Conservation (phyloP, 257 asterid genomes). For the Marsdenia floribunda region DNA sequence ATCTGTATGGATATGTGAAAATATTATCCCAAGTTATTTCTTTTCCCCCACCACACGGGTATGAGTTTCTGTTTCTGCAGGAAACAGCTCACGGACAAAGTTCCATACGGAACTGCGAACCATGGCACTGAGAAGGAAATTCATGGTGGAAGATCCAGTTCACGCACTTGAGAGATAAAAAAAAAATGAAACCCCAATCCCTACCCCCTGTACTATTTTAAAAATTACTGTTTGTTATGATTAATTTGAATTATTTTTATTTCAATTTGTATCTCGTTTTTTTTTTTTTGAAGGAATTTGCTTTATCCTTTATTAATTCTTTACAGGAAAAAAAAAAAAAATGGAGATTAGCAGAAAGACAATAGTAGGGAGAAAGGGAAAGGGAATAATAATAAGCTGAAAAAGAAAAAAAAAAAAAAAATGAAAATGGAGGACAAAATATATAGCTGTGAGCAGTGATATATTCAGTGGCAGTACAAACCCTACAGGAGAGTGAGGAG, state of each 20-base stretch:
- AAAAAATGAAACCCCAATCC: slow-evolving; percentile 3
- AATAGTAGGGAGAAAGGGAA: background rate
- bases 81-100: background rate
- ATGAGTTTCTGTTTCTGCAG: background rate
- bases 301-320: no score
- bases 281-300: no score
- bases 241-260: no score
- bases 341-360: no score
- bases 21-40: background rate
- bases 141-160: background rate
- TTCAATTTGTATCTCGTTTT: no score
- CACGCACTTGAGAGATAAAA: background rate
- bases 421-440: slow-evolving; percentile 28
- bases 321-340: no score
- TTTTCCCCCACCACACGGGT: background rate
- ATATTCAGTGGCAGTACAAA: slow-evolving; percentile 14
- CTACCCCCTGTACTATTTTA: background rate
- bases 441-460: slow-evolving; percentile 15
- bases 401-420: slow-evolving; percentile 1
- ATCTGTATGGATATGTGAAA: background rate
- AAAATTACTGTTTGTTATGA: no score
- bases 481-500: background rate
- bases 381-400: background rate
- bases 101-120: background rate
- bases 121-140: background rate